phyloP scores from a whole-genome alignment of 768 basidiomycete genomes.

The Gymnopilus dilepis region DNA sequence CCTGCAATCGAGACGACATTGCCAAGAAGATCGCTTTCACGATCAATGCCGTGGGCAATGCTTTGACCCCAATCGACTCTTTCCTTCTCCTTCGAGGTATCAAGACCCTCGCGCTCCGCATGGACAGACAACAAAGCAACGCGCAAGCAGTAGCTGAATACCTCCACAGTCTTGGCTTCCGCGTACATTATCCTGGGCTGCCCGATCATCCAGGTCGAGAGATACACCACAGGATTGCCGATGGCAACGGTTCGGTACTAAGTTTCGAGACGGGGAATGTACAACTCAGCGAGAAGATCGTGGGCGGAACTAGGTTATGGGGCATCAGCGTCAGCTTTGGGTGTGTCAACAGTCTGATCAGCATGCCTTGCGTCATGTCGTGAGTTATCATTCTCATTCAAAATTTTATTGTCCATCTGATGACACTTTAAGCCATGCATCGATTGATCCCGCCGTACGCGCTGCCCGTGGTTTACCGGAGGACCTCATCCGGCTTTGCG shows the following conservation, averaged over 20 bases:
- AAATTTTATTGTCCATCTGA: constrained; percentile 1
- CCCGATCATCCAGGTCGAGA: constrained; percentile 80
- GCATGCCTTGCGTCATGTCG: constrained; percentile 99
- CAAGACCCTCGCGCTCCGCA: constrained; percentile 95
- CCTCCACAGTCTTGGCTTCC: constrained; percentile 84
- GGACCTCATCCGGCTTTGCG: constrained; percentile 96
- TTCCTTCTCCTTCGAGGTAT: constrained; percentile 95
- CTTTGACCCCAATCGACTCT: constrained; percentile 92
- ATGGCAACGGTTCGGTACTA: constrained; percentile 91
- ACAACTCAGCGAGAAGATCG: constrained; percentile 87
- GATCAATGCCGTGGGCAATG: constrained; percentile 94
- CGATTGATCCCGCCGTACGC: constrained; percentile 94
- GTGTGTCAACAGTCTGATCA: constrained; percentile 96
- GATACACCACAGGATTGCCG: constrained; percentile 89
- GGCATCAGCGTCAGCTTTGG: constrained; percentile 98
- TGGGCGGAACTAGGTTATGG: constrained; percentile 93
- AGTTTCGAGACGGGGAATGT: constrained; percentile 95
- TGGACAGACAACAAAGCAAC: constrained; percentile 91
- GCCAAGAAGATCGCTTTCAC: constrained; percentile 89
- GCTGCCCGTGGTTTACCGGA: constrained; percentile 98
- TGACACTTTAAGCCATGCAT: constrained; percentile 75
- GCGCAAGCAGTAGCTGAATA: constrained; percentile 86
- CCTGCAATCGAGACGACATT: constrained; percentile 89
- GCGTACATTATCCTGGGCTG: constrained; percentile 92
- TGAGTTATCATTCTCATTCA: constrained; percentile 52